Evolutionary conservation across 352 stramenopile genomes (phyloP).

Genomic region (Globisporangium mamillatum): DNA sequence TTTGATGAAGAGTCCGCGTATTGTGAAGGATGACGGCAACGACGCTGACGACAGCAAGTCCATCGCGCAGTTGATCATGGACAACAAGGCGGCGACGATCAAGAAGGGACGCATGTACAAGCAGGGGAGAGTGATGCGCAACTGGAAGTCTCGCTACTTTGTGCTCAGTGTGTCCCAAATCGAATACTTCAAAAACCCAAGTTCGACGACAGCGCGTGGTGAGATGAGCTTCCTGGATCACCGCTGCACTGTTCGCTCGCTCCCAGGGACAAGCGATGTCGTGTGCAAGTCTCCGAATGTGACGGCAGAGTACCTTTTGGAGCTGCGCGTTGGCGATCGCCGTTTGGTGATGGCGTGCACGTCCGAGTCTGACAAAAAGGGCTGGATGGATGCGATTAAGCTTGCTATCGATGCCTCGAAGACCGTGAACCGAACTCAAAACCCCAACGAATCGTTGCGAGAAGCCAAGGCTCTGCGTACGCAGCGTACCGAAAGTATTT

Average conservation of each 20-base stretch:
- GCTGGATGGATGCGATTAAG: constrained; percentile 86
- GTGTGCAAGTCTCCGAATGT: constrained; percentile 78
- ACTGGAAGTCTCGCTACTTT: constrained; percentile 88
- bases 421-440: constrained; percentile 72
- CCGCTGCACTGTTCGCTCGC: constrained; percentile 71
- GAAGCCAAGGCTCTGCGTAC: constrained; percentile 54
- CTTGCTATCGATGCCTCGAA: constrained; percentile 82
- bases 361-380: constrained; percentile 81
- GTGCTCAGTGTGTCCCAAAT: constrained; percentile 85
- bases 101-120: constrained; percentile 89
- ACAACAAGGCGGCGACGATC: constrained; percentile 84
- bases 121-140: constrained; percentile 77
- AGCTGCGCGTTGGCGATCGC: constrained; percentile 72
- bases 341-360: constrained; percentile 84
- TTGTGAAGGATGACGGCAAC: constrained; percentile 71
- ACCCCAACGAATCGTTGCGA: constrained; percentile 43
- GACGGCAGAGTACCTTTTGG: constrained; percentile 62
- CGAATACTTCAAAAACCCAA: constrained; percentile 83
- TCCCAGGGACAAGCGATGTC: constrained; percentile 56
- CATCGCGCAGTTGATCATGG: constrained; percentile 79
- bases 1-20: constrained; percentile 65
- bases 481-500: constrained; percentile 66
- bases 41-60: constrained; percentile 75
- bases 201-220: constrained; percentile 65
- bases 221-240: constrained; percentile 81